Percentiles rank a stretch among this genome's conserved stretches.
These are phyloP conservation scores for Ziziphus jujuba DNA, from an alignment of 306 rosid species.

Conservation along the genomic window DNA sequence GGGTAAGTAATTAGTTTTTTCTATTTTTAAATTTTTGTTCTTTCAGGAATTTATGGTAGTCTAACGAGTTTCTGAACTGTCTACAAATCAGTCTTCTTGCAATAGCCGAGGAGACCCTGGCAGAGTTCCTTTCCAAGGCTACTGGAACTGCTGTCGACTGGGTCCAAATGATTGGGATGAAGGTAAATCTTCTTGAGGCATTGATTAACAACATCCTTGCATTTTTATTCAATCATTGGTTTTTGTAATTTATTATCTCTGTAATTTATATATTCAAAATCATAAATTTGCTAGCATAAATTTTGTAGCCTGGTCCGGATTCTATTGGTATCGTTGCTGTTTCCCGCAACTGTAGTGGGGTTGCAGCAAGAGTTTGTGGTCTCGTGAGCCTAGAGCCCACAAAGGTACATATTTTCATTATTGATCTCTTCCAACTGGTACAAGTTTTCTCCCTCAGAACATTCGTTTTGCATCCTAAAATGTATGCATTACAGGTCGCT, in stretches of 20 bases:
- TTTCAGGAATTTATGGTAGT: background rate
- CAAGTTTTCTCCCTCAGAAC: background rate
- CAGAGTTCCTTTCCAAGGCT: slow-evolving; percentile 99
- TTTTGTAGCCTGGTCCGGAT: slow-evolving; percentile 99
- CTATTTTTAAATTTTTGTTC: background rate
- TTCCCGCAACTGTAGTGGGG: slow-evolving; percentile 94
- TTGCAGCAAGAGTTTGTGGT: slow-evolving; percentile 99
- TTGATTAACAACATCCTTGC: background rate
- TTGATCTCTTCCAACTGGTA: background rate
- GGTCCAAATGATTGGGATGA: slow-evolving; percentile 99
- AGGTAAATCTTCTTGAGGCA: slow-evolving; percentile 40
- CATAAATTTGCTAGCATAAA: background rate
- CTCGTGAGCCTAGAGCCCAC: slow-evolving; percentile 98
- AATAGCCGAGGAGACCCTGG: slow-evolving; percentile 99
- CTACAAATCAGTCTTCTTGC: slow-evolving; percentile 68
- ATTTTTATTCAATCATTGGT: background rate
- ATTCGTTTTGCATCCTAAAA: background rate
- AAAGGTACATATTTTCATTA: slow-evolving; percentile 48
- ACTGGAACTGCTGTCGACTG: slow-evolving; percentile 99
- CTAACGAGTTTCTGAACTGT: background rate
- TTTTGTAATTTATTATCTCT: background rate
- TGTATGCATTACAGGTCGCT: slow-evolving; percentile 54
- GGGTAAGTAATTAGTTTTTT: slow-evolving; percentile 48
- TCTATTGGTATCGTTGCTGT: slow-evolving; percentile 99
- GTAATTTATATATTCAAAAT: background rate